Base-by-base conservation (phyloP, 345 rosid species). In the Fremontodendron californicum region DNA sequence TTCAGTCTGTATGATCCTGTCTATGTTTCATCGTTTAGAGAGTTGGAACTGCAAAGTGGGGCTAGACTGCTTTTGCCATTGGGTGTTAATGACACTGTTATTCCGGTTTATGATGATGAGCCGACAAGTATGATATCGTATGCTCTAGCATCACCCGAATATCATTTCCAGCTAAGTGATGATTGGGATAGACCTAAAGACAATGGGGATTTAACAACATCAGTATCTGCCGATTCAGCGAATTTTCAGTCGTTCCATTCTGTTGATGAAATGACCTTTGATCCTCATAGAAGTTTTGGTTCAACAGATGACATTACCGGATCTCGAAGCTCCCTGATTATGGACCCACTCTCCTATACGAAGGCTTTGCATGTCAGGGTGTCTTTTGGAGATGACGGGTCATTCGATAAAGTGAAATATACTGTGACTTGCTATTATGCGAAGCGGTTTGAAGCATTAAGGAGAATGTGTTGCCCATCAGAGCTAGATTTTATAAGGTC, bases 101-200 rank as follows among this genome's bases (percentile, higher is more conserved):
- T 94, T 81, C 98, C 98, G 39, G 90, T 96, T 60, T 91, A 84
- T 77, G 99, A 92, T 81, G 99, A 94, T 78, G 99, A 96, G 70
- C 99, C 98, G 49, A 92, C 99, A 25, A 94, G 99, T 80, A 82
- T 94, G 66, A 90, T 96, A 67, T 78, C 99, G 42, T 90, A 94
- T 85, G 99, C 95, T 65, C 75, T 96, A 77, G 81, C 62, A 68
- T 90, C 96, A 71, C 81, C 88, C 0, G 92, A 88, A 77, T 96
- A 94, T 82, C 91, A 87, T 77, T 77, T 79, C 73, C 93, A 89
- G 74, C 65, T 88, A 49, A 84, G 80, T 55, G 84, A 77, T 79
- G 96, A 91, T 48, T 81, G 77, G 48, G 90, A 85, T 69, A 85
- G 78, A 76, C 46, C 81, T 6, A 86, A 75, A 77, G 89, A 82